Base-by-base conservation (phyloP, 306 rosid species). In the Sphenostylis stenocarpa region DNA sequence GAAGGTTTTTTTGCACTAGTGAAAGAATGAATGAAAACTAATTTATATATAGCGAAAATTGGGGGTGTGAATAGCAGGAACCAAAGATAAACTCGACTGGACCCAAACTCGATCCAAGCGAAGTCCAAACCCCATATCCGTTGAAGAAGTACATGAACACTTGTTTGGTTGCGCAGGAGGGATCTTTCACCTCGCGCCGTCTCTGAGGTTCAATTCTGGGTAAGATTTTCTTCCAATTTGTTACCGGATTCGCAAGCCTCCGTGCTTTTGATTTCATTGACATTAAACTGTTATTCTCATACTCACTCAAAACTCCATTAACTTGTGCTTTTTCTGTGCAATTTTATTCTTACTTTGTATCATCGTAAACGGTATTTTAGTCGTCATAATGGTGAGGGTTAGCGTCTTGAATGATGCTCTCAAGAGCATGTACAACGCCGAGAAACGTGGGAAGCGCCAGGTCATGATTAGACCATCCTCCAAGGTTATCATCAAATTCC, bases 381-480 rank as follows among this genome's bases (percentile, higher is more conserved):
- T 62, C 31, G 84, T 56, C 56, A 80, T 44, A 21, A 80, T 80
- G 84, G 84, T 80, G 75, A 73, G 84, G 79, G 79, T 80, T 13
- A 80, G 84, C 66, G 84, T 80, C 20, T 65, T 73, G 79, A 80
- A 80, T 23, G 84, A 80, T 80, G 84, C 84, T 73, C 84, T 80
- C 17, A 80, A 80, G 79, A 73, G 84, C 75, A 80, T 80, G 84
- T 80, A 73, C 75, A 80, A 80, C 58, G 84, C 84, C 1, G 79
- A 80, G 75, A 80, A 80, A 13, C 48, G 84, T 24, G 84, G 84
- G 39, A 80, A 80, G 66, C 79, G 79, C 4, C 84, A 80, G 55
- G 84, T 73, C 53, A 80, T 80, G 84, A 65, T 80, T 33, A 64
- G 84, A 75, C 84, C 84, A 20, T 80, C 84, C 33, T 80, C 79